Evolutionary conservation across 1,284 basidiomycete species (phyloP), one percentile per base, ranked within the genome.

Genomic region (Uromyces viciae-fabae): DNA sequence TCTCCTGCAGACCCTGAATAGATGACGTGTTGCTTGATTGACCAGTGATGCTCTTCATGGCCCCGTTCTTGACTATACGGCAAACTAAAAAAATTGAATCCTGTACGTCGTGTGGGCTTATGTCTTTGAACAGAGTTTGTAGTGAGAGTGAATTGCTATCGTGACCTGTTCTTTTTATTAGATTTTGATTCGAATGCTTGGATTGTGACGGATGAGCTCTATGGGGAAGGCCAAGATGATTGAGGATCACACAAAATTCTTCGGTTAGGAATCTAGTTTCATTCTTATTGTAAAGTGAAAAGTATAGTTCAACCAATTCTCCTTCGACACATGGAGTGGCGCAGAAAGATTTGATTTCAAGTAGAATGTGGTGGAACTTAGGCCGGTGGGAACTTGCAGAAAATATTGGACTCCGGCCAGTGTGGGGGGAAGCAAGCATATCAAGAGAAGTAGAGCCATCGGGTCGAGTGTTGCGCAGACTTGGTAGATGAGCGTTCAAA

Each of bases 271-370:
- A 98, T 56, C 93, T 91, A 9, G 84, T 84, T 75, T 93, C 92
- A 69, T 90, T 89, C 84, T 93, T 92, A 86, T 92, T 93, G 89
- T 94, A 98, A 5, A 99, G 89, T 2, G 94, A 94, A 87, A 98
- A 97, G 86, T 92, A 95, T 4, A 99, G 90, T 85, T 99, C 95
- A 4, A 91, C 92, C 0, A 92, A 92, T 86, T 98, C 95, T 19
- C 94, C 95, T 0, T 94, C 92, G 0, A 91, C 89, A 86, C 95
- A 98, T 0, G 92, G 92, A 8, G 92, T 92, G 7, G 94, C 95
- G 36, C 95, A 92, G 84, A 98, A 95, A 0, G 94, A 94, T 49
- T 93, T 91, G 17, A 98, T 87, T 83, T 98, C 94, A 82, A 98
- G 89, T 84, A 92, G 92, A 81, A 95, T 89, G 85, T 98, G 94